Conservation (phyloP, 495 filamentous ascomycete genomes). For the Clohesyomyces aquaticus region DNA sequence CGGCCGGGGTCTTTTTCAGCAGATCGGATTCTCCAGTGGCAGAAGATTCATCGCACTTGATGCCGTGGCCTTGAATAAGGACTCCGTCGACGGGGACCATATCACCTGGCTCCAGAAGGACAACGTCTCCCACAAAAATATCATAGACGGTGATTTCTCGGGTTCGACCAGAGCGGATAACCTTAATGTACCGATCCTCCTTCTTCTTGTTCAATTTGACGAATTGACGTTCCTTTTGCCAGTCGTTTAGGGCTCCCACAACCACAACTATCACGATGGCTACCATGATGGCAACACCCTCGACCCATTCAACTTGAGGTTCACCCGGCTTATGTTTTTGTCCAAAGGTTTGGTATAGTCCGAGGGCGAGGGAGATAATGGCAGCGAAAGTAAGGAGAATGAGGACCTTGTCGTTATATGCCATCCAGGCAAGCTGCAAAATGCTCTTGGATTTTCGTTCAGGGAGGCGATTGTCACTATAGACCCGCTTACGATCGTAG, state of each 20-base stretch:
- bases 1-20: constrained; percentile 65
- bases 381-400: constrained; percentile 80
- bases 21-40: constrained; percentile 72
- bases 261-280: constrained; percentile 52
- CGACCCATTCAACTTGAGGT: constrained; percentile 51
- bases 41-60: constrained; percentile 70
- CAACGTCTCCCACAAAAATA: constrained; percentile 80
- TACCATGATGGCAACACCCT: constrained; percentile 55
- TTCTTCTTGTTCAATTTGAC: constrained; percentile 54
- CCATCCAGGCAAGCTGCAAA: constrained; percentile 76
- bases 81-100: constrained; percentile 59
- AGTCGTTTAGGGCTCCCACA: constrained; percentile 53
- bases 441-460: constrained; percentile 73
- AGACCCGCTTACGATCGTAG: constrained; percentile 69
- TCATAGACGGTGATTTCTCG: constrained; percentile 79
- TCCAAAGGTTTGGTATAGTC: constrained; percentile 68
- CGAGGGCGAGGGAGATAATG: constrained; percentile 79
- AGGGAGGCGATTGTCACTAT: constrained; percentile 70
- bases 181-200: constrained; percentile 66
- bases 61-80: constrained; percentile 53
- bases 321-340: constrained; percentile 39
- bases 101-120: constrained; percentile 86
- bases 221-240: constrained; percentile 54
- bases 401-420: constrained; percentile 81
- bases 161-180: constrained; percentile 74